Percentiles rank a stretch among this genome's conserved stretches.
phyloP scores from a whole-genome alignment of 495 filamentous ascomycete genomes.

The Rhizodiscina lignyota region DNA sequence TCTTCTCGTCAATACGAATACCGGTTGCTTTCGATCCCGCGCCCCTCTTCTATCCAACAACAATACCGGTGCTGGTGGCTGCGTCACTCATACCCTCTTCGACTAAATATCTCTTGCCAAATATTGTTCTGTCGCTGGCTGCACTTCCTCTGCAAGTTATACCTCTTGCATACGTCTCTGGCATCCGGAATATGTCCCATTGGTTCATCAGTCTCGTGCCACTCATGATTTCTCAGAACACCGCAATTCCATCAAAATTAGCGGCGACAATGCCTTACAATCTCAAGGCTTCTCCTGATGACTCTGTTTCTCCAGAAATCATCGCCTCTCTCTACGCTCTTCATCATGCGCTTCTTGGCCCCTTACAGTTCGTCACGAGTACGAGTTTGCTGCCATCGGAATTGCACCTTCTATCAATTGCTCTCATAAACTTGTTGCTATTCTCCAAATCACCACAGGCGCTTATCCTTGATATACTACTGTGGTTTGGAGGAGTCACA shows the following conservation, averaged over 20 bases:
- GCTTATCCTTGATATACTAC: conserved; percentile 59
- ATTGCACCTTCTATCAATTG: conserved; percentile 66
- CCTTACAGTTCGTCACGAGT: conserved; percentile 63
- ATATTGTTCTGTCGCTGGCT: conserved; percentile 64
- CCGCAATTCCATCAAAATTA: conserved; percentile 14
- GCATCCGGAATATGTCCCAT: conserved; percentile 41
- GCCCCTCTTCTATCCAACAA: conserved; percentile 69
- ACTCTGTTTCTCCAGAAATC: conserved; percentile 35
- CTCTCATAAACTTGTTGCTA: conserved; percentile 67
- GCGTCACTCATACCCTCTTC: conserved; percentile 49
- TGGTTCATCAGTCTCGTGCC: conserved; percentile 58
- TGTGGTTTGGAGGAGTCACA: conserved; percentile 77
- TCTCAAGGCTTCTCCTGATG: conserved; percentile 10
- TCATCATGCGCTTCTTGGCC: conserved; percentile 62
- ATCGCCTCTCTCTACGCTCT: conserved; percentile 64
- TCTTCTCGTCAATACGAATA: conserved; percentile 25
- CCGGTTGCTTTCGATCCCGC: conserved; percentile 77
- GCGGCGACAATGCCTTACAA: conserved; percentile 13
- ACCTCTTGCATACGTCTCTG: conserved; percentile 31
- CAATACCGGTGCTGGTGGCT: conserved; percentile 62
- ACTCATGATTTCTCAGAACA: conserved; percentile 32
- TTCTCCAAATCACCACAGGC: conserved; percentile 70
- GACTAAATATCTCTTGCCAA: conserved; percentile 41
- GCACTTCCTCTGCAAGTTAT: conserved; percentile 59
- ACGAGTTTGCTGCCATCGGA: conserved; percentile 78